Percentiles rank a stretch among this genome's conserved stretches.
Conservation (phyloP, 192 early-diverging fungal species). For the Rhizophlyctis rosea region DNA sequence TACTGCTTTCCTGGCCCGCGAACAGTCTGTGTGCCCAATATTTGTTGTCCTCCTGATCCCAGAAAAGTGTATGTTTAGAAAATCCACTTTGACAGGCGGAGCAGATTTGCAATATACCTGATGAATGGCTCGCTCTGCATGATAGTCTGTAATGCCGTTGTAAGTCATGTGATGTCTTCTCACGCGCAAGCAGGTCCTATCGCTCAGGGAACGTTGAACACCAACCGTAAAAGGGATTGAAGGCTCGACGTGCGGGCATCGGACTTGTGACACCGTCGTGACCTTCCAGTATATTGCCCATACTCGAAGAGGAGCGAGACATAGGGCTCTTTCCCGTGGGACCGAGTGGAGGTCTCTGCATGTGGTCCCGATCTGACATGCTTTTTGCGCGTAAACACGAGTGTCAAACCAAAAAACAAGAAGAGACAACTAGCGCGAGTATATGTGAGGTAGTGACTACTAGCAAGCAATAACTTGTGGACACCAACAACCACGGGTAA, state of each 20-base stretch:
- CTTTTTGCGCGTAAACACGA: too few relatives aligned
- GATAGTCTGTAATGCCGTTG: slow-evolving; percentile 16
- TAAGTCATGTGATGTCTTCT: not conserved
- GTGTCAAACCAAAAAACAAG: too few relatives aligned
- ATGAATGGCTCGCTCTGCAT: slow-evolving; percentile 24
- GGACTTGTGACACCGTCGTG: too few relatives aligned
- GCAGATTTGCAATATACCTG: not conserved
- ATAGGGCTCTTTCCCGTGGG: too few relatives aligned
- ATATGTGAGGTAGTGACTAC: too few relatives aligned
- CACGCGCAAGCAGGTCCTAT: not conserved
- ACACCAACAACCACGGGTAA: too few relatives aligned
- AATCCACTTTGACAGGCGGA: not conserved
- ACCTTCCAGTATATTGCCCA: too few relatives aligned
- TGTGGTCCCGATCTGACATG: too few relatives aligned
- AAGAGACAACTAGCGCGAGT: too few relatives aligned
- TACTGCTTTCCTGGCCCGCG: not conserved
- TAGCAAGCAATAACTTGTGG: too few relatives aligned
- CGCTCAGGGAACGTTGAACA: not conserved
- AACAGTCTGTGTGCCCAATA: slow-evolving; percentile 31
- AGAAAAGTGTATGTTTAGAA: not conserved
- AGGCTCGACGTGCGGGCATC: not conserved
- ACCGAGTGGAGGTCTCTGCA: too few relatives aligned
- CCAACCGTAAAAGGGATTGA: slow-evolving; percentile 30
- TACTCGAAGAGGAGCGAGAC: too few relatives aligned
- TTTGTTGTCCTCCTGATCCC: slow-evolving; percentile 33